Base-by-base conservation (phyloP, 345 rosid genomes). In the Euphorbia pulcherrima region DNA sequence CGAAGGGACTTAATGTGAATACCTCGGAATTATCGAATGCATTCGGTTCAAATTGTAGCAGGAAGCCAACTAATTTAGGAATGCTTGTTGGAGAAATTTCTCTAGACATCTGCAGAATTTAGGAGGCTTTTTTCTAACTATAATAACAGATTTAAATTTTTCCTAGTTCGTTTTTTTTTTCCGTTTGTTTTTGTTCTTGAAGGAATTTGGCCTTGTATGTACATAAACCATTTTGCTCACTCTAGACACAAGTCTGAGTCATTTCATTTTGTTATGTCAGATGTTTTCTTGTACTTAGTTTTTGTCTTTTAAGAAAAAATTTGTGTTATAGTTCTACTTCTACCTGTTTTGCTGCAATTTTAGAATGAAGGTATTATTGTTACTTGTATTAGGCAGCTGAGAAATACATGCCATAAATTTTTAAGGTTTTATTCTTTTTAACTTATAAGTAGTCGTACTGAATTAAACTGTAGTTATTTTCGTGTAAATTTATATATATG, bases 71-170 rank as follows among this genome's bases (percentile, higher is more conserved):
- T 83, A 72, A 78, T 78, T 60, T 74, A 63, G 78, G 63, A n/a
- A 63, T 67, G 77, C 65, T 67, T 75, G 73, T 67, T 74, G 78
- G 64, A 53, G 47, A 67, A 67, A 70, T 59, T 76, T 62, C 9
- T 46, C n/a, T 81, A 70, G 78, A 71, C 75, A 56, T 75, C 72
- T 78, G 75, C 82, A 77, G 77, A 77, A 67, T 57, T 35, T 83
- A 82, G 85, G 77, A 83, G 72, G 73, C 74, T 83, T 68, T 75
- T 52, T 68, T 75, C 85, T 82, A 80, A 82, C 85, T 74, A 63
- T 62, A 77, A 50, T 76, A 76, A 78, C 82, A 74, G 57, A 75
- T 63, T 37, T 44, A 79, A 63, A 65, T 80, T 74, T 69, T 48
- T 48, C 69, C 72, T 74, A 0, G 7, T 57, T 57, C 5, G 13